Evolutionary conservation across 345 rosid genomes (phyloP), one percentile per base, ranked within the genome.

Genomic region (Salix suchowensis): DNA sequence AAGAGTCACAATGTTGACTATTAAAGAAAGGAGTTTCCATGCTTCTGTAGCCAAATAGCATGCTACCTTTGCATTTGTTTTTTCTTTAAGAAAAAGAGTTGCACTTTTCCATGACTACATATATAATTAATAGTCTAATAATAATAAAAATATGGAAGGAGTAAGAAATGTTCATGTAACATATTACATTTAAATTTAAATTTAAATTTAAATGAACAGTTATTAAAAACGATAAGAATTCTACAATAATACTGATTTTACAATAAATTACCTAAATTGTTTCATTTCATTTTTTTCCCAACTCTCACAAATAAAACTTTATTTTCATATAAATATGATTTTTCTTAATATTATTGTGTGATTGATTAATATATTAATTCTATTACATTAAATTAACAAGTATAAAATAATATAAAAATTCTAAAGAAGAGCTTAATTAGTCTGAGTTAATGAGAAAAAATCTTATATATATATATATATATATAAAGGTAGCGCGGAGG

Each of bases 31-130:
- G 58, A 52, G 64, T 48, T 36, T 10, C 24, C 44, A 36, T 71
- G 40, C 68, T 54, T 23, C 61, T 19, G 65, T 76, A 73, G 79
- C 75, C 86, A 84, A 81, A 30, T 71, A 48, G 18, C 32, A 5
- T 54, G 60, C 28, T 55, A 2, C 13, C 28, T 10, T 54, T 50
- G 23, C n/a, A 30, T 54, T 19, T 28, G 28, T 19, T 32, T 71
- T 54, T 19, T 16, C 23, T 9, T 32, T 7, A 46, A 19, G 24
- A 19, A 6, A 70, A 50, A 6, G 21, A 52, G n/a, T 2, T 21
- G 23, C 60, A 52, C 60, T 52, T 55, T 55, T 11, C 61, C 24
- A 8, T 9, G 61, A n/a, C 61, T 40, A 40, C 10, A 40, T 11
- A 13, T 44, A 4, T 11, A 44, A 44, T 44, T 13, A 3, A 44